These are phyloP conservation scores for Arthrobotrys iridis DNA, from an alignment of 2,329 filamentous ascomycete species.

Conservation along the genomic window DNA sequence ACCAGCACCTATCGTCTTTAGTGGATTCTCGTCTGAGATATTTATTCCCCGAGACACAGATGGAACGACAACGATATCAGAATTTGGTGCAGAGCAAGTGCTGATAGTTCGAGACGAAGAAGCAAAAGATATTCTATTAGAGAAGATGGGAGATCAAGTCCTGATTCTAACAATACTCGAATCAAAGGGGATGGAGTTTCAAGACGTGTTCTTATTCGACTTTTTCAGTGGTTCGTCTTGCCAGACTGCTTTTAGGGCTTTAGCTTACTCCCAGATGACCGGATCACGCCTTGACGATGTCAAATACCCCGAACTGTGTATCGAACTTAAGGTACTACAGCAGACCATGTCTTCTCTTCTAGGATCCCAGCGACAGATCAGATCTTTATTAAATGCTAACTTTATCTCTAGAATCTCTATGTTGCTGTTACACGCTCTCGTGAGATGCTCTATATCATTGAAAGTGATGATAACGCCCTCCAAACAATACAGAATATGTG, in stretches of 20 bases:
- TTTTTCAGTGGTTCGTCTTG: slow-evolving; percentile 55
- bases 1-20: slow-evolving; percentile 54
- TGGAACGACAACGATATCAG: slow-evolving; percentile 28
- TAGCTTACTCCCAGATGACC: slow-evolving; percentile 17
- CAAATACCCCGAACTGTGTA: slow-evolving; percentile 19
- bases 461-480: neutral
- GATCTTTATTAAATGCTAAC: neutral
- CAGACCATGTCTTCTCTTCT: neutral
- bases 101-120: slow-evolving; percentile 60
- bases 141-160: slow-evolving; percentile 58
- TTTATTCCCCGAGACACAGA: slow-evolving; percentile 32
- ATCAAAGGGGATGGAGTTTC: slow-evolving; percentile 61
- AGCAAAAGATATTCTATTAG: slow-evolving; percentile 56
- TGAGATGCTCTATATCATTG: slow-evolving; percentile 22
- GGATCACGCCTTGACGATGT: neutral
- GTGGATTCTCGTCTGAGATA: slow-evolving; percentile 26
- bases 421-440: slow-evolving; percentile 25
- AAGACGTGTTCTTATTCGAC: slow-evolving; percentile 60
- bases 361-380: neutral
- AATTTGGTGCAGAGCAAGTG: slow-evolving; percentile 60
- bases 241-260: slow-evolving; percentile 15
- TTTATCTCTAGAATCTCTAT: slow-evolving; percentile 19
- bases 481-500: slow-evolving; percentile 24
- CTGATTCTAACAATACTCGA: slow-evolving; percentile 60
- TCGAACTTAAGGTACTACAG: slow-evolving; percentile 15